Evolutionary conservation across 306 rosid genomes (phyloP).

Genomic region (Lagenaria siceraria): DNA sequence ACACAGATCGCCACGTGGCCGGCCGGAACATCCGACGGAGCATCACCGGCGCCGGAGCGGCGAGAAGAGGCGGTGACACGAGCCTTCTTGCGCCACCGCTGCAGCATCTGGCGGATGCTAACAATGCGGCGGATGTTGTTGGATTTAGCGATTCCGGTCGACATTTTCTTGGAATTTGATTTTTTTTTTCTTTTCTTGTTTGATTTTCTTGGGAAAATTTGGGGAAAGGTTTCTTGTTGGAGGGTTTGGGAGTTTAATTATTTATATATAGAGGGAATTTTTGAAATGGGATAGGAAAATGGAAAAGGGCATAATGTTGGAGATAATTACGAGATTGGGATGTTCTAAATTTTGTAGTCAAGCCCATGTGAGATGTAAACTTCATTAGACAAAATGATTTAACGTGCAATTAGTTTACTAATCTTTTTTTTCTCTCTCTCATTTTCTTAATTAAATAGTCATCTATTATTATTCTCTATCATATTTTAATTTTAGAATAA

Average conservation of each 20-base stretch:
- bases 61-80: conserved; percentile 10
- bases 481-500: no score
- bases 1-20: conserved; percentile 88
- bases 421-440: not conserved
- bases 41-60: not conserved
- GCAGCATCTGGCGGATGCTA: conserved; percentile 68
- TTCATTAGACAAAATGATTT: not conserved
- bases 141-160: conserved; percentile 31
- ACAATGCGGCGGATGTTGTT: conserved; percentile 79
- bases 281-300: not conserved
- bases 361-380: conserved; percentile 20
- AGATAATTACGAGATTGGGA: conserved; percentile 52
- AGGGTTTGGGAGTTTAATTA: not conserved
- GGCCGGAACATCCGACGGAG: conserved; percentile 58
- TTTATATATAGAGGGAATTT: not conserved
- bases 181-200: no score
- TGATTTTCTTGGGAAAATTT: not conserved
- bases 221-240: not conserved
- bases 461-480: no score
- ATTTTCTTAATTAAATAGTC: no score
- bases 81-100: conserved; percentile 63
- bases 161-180: conserved; percentile 6
- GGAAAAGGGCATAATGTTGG: conserved; percentile 15
- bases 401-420: conserved; percentile 8
- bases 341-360: conserved; percentile 4